Evolutionary conservation across 805 yeast species (phyloP).

Genomic region (Candida wancherniae): DNA sequence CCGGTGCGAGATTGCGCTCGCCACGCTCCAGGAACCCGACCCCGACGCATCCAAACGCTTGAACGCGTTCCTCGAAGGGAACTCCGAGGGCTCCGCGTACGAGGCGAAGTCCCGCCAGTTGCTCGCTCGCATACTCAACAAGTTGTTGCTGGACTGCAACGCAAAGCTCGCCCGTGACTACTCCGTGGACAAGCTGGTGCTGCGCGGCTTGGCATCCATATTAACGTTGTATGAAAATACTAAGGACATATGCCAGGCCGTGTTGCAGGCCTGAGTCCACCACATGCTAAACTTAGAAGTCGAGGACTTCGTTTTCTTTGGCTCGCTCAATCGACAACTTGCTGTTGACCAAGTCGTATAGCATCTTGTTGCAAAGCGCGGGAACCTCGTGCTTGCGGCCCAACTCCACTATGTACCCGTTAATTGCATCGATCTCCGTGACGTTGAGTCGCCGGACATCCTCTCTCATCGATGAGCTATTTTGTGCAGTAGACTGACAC

Average conservation of each 20-base stretch:
- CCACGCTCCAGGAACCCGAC: slow-evolving; percentile 42
- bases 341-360: slow-evolving; percentile 44
- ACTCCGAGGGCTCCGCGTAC: slow-evolving; percentile 42
- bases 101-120: slow-evolving; percentile 25
- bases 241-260: slow-evolving; percentile 20
- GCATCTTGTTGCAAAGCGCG: slow-evolving; percentile 43
- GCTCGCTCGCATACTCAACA: slow-evolving; percentile 29
- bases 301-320: slow-evolving; percentile 17
- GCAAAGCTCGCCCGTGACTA: slow-evolving; percentile 15
- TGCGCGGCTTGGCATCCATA: slow-evolving; percentile 14
- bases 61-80: slow-evolving; percentile 41
- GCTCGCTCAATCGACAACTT: slow-evolving; percentile 29
- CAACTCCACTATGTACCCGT: slow-evolving; percentile 65
- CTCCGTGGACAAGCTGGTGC: slow-evolving; percentile 6
- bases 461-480: slow-evolving; percentile 67
- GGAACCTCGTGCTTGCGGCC: slow-evolving; percentile 43
- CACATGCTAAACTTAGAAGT: slow-evolving; percentile 1
- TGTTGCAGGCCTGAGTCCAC: not conserved
- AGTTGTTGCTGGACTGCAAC: slow-evolving; percentile 22
- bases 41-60: slow-evolving; percentile 29
- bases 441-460: slow-evolving; percentile 53
- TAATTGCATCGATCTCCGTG: slow-evolving; percentile 79
- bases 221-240: slow-evolving; percentile 24
- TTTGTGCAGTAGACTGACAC: slow-evolving; percentile 42
- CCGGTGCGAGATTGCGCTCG: slow-evolving; percentile 71